Evolutionary conservation across 2,329 filamentous ascomycete species (phyloP).

Genomic region (Ceratocystis colombiana): DNA sequence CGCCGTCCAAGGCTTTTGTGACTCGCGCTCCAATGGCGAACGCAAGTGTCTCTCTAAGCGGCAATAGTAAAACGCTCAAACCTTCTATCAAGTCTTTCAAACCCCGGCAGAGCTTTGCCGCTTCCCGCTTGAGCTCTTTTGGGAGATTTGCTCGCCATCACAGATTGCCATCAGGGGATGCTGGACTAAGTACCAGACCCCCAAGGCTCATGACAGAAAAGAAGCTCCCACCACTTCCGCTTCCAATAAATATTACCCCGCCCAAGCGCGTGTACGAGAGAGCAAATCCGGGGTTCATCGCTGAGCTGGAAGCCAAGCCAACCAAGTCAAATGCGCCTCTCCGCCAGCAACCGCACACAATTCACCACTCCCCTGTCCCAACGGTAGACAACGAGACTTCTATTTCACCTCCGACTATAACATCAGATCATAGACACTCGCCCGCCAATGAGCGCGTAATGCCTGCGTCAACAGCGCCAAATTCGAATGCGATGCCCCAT

Average conservation of each 20-base stretch:
- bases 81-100: not conserved
- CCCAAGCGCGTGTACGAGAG: not conserved
- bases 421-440: not conserved
- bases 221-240: slow-evolving; percentile 18
- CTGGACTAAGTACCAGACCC: not conserved
- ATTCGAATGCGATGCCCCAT: not conserved
- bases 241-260: slow-evolving; percentile 8
- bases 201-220: not conserved
- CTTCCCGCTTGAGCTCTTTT: not conserved
- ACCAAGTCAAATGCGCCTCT: not conserved
- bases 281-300: not conserved
- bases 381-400: not conserved
- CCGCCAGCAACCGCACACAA: not conserved
- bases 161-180: slow-evolving; percentile 21
- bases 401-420: not conserved
- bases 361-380: not conserved
- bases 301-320: slow-evolving; percentile 4
- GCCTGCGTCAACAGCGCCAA: not conserved
- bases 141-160: slow-evolving; percentile 13
- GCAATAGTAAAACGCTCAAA: not conserved
- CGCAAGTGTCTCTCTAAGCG: not conserved
- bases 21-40: not conserved
- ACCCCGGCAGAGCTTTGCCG: not conserved
- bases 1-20: slow-evolving; percentile 27
- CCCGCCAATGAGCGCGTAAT: not conserved